These are phyloP conservation scores for Saccharomyces hybrid DNA, from an alignment of 1,139 yeast species.

Conservation along the genomic window DNA sequence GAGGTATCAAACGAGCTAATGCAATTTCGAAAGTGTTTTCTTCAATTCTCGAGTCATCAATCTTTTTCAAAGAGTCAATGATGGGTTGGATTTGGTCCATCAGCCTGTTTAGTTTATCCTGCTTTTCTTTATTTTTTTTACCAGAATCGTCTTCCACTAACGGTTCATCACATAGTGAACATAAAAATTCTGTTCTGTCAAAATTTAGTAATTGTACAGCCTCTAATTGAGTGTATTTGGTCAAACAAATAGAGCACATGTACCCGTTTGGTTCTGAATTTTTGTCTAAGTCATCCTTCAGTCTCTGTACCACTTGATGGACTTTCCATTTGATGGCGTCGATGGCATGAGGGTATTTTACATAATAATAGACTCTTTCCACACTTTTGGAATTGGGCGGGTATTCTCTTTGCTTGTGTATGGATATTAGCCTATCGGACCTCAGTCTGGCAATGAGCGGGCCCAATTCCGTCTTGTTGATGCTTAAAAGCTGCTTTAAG, in stretches of 20 bases:
- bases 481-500: slow-evolving; percentile 67
- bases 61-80: slow-evolving; percentile 70
- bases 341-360: slow-evolving; percentile 87
- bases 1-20: slow-evolving; percentile 73
- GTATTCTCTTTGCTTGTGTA: slow-evolving; percentile 77
- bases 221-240: slow-evolving; percentile 77
- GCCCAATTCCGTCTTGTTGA: slow-evolving; percentile 80
- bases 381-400: slow-evolving; percentile 62
- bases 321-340: slow-evolving; percentile 96
- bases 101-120: slow-evolving; percentile 70
- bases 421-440: slow-evolving; percentile 67
- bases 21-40: slow-evolving; percentile 85
- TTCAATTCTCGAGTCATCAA: slow-evolving; percentile 77
- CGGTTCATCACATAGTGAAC: slow-evolving; percentile 73
- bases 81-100: slow-evolving; percentile 90
- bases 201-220: slow-evolving; percentile 76
- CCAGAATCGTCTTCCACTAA: slow-evolving; percentile 85
- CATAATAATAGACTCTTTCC: slow-evolving; percentile 74
- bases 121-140: slow-evolving; percentile 73
- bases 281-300: slow-evolving; percentile 74
- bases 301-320: slow-evolving; percentile 69
- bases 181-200: slow-evolving; percentile 71
- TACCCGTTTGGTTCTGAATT: slow-evolving; percentile 92
- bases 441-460: slow-evolving; percentile 72
- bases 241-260: slow-evolving; percentile 78